Percentiles rank a stretch among this genome's conserved stretches.
phyloP scores from a whole-genome alignment of 129 eudicot species.

The Artemisia tridentata region DNA sequence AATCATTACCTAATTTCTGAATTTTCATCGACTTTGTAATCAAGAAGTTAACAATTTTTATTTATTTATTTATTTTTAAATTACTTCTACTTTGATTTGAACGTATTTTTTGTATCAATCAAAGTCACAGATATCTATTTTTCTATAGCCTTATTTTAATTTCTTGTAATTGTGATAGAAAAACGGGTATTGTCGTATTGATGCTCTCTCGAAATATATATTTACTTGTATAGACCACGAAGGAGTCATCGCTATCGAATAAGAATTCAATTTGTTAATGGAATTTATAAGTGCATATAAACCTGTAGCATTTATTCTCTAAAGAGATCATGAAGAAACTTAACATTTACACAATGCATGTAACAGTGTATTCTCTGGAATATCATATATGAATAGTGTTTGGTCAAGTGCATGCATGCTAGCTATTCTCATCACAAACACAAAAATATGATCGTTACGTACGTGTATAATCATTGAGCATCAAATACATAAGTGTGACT shows the following conservation, averaged over 20 bases:
- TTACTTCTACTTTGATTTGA: too few species aligned
- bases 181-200: too few species aligned
- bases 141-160: too few species aligned
- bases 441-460: too few species aligned
- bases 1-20: conserved; percentile 17
- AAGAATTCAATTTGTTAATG: conserved; percentile 17
- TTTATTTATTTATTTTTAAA: too few species aligned
- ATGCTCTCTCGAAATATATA: not conserved
- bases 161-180: too few species aligned
- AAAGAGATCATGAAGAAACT: conserved; percentile 1
- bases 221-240: conserved; percentile 10
- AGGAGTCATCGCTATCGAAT: conserved; percentile 27
- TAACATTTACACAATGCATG: conserved; percentile 10
- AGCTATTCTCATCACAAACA: conserved; percentile 3
- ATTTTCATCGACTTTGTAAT: not conserved
- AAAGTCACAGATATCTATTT: too few species aligned
- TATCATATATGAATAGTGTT: conserved; percentile 10
- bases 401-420: not conserved
- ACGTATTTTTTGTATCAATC: too few species aligned
- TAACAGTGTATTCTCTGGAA: conserved; percentile 21
- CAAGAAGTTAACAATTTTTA: too few species aligned
- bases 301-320: conserved; percentile 18
- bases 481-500: too few species aligned
- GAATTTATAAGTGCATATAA: conserved; percentile 9
- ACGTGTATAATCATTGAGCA: too few species aligned